A percentile compares a stretch with the other conserved stretches of the same genome.
These are phyloP conservation scores for Coemansia sp. DNA, from an alignment of 192 early-diverging fungal genomes.

Conservation along the genomic window DNA sequence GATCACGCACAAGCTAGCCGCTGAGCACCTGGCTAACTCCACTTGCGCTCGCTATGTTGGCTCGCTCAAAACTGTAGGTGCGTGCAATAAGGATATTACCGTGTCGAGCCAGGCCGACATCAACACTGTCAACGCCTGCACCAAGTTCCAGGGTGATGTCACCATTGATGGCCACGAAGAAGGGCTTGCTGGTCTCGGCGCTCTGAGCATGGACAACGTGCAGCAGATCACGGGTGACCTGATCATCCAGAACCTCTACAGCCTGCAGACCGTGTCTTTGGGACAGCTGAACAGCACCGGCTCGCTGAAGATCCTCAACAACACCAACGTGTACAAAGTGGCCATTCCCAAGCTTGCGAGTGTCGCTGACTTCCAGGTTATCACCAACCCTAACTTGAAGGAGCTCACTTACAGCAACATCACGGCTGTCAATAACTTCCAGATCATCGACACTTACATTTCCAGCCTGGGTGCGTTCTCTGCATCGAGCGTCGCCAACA, in stretches of 20 bases:
- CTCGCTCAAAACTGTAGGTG: slow-evolving; percentile 14
- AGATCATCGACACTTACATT: slow-evolving; percentile 55
- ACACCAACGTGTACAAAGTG: slow-evolving; percentile 56
- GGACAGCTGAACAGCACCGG: slow-evolving; percentile 37
- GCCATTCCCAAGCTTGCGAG: slow-evolving; percentile 36
- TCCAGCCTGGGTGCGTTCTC: slow-evolving; percentile 35
- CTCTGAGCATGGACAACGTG: slow-evolving; percentile 38
- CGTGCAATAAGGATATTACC: slow-evolving; percentile 43
- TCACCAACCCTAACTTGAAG: slow-evolving; percentile 55
- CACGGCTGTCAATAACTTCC: slow-evolving; percentile 49
- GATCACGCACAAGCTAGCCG: background rate
- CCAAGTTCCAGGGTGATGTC: slow-evolving; percentile 39
- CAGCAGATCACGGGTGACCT: slow-evolving; percentile 50
- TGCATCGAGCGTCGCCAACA: slow-evolving; percentile 38
- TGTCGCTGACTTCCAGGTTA: slow-evolving; percentile 53
- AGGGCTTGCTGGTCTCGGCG: slow-evolving; percentile 12
- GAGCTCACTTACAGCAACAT: slow-evolving; percentile 50
- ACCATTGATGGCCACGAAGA: slow-evolving; percentile 30
- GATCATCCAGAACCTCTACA: slow-evolving; percentile 57
- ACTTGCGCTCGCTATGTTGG: background rate
- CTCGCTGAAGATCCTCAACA: slow-evolving; percentile 56
- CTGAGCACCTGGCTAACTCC: background rate
- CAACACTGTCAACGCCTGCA: slow-evolving; percentile 42
- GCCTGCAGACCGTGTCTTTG: slow-evolving; percentile 48
- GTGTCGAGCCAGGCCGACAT: slow-evolving; percentile 44